Evolutionary conservation across 176 grass and related monocot genomes (phyloP).

Genomic region (Zoysia japonica): DNA sequence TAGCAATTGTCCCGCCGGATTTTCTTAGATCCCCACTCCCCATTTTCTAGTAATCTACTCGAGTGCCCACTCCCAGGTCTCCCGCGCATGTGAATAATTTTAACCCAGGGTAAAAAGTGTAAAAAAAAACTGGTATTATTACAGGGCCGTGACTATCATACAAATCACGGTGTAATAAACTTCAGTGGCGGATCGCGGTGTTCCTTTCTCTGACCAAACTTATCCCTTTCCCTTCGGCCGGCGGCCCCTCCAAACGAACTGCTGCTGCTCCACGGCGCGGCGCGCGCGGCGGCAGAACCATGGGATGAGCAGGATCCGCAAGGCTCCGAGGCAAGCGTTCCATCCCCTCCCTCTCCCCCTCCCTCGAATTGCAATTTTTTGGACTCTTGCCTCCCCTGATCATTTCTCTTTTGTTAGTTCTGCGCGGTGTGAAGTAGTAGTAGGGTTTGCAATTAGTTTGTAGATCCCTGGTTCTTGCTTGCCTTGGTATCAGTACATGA

Average conservation of each 20-base stretch:
- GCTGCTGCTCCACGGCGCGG: background rate
- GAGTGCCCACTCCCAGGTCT: background rate
- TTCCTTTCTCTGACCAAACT: background rate
- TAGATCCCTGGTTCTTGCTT: constrained; percentile 8
- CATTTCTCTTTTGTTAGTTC: background rate
- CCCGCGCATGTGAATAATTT: background rate
- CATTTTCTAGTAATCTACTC: background rate
- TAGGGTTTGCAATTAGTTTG: background rate
- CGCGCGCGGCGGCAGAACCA: background rate
- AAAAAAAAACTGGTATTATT: background rate
- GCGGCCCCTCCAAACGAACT: background rate
- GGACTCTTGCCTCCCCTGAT: background rate
- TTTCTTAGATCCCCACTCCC: too few species aligned
- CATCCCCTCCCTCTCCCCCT: background rate
- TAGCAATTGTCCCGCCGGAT: too few species aligned
- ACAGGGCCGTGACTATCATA: too few species aligned
- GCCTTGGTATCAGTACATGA: background rate
- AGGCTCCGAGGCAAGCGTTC: constrained; percentile 8
- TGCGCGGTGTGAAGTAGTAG: background rate
- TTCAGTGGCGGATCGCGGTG: background rate
- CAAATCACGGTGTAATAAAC: background rate
- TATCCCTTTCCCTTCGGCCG: background rate
- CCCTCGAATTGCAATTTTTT: background rate
- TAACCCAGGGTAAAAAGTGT: background rate
- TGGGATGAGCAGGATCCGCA: constrained; percentile 19